Conservation (phyloP, 805 yeast species). For the Maudiozyma turicensis region DNA sequence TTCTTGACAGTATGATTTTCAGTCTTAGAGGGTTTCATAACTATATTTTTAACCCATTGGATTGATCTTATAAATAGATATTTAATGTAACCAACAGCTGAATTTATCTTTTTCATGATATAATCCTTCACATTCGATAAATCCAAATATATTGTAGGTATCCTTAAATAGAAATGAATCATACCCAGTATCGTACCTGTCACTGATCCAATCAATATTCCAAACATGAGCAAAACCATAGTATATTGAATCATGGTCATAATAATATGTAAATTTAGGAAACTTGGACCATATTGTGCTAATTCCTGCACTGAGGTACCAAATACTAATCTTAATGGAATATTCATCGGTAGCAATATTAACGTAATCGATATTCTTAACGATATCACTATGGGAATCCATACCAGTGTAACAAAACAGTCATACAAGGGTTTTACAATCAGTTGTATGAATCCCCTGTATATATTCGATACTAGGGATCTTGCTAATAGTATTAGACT, state of each 20-base stretch:
- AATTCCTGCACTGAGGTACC: constrained; percentile 18
- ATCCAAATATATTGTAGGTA: constrained; percentile 19
- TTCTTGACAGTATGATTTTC: too few relatives aligned
- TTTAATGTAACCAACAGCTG: not conserved
- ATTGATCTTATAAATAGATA: too few relatives aligned
- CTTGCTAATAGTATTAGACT: not conserved
- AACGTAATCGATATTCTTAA: constrained; percentile 10
- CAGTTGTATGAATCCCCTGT: not conserved
- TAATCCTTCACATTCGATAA: not conserved
- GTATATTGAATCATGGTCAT: constrained; percentile 17
- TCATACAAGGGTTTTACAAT: not conserved
- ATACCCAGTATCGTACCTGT: constrained; percentile 16
- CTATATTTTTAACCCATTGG: too few relatives aligned
- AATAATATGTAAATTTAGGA: constrained; percentile 9
- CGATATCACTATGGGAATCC: constrained; percentile 13
- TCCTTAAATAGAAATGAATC: constrained; percentile 13
- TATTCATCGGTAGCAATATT: constrained; percentile 19
- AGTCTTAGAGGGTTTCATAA: too few relatives aligned
- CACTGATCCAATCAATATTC: constrained; percentile 13
- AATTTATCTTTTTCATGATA: not conserved
- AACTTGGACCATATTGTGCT: constrained; percentile 7
- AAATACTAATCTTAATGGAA: constrained; percentile 16
- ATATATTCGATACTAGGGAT: not conserved
- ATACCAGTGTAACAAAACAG: not conserved
- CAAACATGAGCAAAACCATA: constrained; percentile 17